phyloP scores from a whole-genome alignment of 1,139 yeast genomes.

The Pichia sp. region DNA sequence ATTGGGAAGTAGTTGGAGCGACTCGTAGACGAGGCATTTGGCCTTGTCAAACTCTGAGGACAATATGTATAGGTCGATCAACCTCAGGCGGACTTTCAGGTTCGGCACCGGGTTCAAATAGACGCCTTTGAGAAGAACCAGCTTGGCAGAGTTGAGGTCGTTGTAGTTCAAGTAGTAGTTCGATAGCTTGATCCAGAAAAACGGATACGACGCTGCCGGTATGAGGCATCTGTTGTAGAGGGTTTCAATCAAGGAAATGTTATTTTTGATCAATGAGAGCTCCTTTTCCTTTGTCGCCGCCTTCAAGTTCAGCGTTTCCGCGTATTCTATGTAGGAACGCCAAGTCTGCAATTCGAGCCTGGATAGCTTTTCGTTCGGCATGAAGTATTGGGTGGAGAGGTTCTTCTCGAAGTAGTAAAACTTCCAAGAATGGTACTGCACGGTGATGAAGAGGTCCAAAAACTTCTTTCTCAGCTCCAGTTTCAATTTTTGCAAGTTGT shows the following conservation, averaged over 20 bases:
- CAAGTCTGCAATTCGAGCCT: constrained; percentile 48
- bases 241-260: constrained; percentile 34
- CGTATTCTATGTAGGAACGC: constrained; percentile 56
- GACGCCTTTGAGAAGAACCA: constrained; percentile 35
- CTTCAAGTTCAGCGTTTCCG: constrained; percentile 37
- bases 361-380: constrained; percentile 35
- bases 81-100: constrained; percentile 34
- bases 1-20: constrained; percentile 32
- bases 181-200: constrained; percentile 60
- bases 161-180: constrained; percentile 40
- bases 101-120: constrained; percentile 29
- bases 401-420: constrained; percentile 60
- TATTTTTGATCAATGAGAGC: constrained; percentile 20
- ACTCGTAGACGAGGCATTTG: constrained; percentile 34
- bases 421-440: constrained; percentile 57
- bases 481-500: constrained; percentile 30
- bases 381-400: constrained; percentile 50
- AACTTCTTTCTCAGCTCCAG: constrained; percentile 43
- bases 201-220: constrained; percentile 48
- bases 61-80: constrained; percentile 40
- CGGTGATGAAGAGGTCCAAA: constrained; percentile 52
- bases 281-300: constrained; percentile 23
- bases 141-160: constrained; percentile 36
- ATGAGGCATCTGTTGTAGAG: constrained; percentile 57
- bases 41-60: constrained; percentile 36